Conservation (phyloP, 164 flowering plant species). For the Vitis rupestris region DNA sequence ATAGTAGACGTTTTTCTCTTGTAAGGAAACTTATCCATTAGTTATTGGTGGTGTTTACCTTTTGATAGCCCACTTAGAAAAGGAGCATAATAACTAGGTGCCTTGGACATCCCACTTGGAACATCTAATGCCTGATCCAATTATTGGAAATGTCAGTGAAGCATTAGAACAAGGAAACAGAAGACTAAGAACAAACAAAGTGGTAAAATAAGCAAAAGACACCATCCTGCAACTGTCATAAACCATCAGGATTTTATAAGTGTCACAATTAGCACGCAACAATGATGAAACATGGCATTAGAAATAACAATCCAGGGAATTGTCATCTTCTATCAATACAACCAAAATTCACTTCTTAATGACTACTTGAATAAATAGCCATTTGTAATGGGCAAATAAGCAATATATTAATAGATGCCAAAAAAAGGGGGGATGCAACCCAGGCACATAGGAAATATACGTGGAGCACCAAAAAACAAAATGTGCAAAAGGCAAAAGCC, state of each 20-base stretch:
- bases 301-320: neutral
- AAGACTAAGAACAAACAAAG: neutral
- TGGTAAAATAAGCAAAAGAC: neutral
- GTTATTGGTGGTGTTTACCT: conserved; percentile 43
- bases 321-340: neutral
- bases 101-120: conserved; percentile 25
- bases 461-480: too few relatives aligned
- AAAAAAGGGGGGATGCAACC: too few relatives aligned
- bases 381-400: too few relatives aligned
- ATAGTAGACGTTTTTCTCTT: neutral
- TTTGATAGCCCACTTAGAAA: conserved; percentile 57
- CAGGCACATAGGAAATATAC: too few relatives aligned
- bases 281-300: neutral
- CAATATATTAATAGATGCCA: too few relatives aligned
- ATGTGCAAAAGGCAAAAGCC: too few relatives aligned
- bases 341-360: neutral
- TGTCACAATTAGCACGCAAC: neutral
- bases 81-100: conserved; percentile 48
- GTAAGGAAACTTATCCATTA: neutral
- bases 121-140: conserved; percentile 66
- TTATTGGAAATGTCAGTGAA: conserved; percentile 3
- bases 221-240: neutral
- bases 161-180: neutral
- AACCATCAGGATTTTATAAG: neutral
- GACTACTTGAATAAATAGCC: neutral